Evolutionary conservation across 2,329 filamentous ascomycete genomes (phyloP).

Genomic region (Orbilia oligospora): DNA sequence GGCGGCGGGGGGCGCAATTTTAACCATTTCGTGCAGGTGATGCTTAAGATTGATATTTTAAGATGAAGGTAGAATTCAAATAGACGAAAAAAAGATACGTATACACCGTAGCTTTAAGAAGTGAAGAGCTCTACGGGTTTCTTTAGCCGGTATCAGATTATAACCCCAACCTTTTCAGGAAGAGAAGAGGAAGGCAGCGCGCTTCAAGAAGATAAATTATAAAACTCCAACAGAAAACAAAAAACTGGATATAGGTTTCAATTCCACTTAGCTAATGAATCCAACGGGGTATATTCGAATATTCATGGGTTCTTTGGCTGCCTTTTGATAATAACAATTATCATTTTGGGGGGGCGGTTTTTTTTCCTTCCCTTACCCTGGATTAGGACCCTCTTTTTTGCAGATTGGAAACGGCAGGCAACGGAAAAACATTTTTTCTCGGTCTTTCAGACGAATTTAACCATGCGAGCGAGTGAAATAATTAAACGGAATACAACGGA

Average conservation of each 20-base stretch:
- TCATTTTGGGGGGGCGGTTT: no score
- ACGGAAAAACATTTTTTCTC: conserved; percentile 54
- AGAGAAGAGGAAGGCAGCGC: conserved; percentile 22
- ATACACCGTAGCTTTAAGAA: no score
- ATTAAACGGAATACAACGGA: not conserved
- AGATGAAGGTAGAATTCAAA: conserved; percentile 6
- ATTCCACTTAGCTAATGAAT: conserved; percentile 54
- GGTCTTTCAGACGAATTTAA: conserved; percentile 58
- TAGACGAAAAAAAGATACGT: no score
- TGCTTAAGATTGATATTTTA: conserved; percentile 37
- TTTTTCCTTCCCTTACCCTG: not conserved
- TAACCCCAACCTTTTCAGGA: not conserved
- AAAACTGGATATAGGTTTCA: conserved; percentile 29
- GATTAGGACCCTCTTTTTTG: not conserved
- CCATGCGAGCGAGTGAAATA: conserved; percentile 46
- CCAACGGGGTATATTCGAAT: no score
- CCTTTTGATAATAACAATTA: no score
- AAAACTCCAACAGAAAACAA: conserved; percentile 4
- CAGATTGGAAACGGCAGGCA: conserved; percentile 43
- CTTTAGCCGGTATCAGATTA: conserved; percentile 54
- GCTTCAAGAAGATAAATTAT: conserved; percentile 31
- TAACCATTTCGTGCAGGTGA: conserved; percentile 34
- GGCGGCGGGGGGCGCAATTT: conserved; percentile 43
- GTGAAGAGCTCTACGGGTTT: conserved; percentile 49
- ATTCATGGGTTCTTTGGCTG: conserved; percentile 18